Conservation (phyloP, 805 yeast genomes). For the Candida nemodendra region DNA sequence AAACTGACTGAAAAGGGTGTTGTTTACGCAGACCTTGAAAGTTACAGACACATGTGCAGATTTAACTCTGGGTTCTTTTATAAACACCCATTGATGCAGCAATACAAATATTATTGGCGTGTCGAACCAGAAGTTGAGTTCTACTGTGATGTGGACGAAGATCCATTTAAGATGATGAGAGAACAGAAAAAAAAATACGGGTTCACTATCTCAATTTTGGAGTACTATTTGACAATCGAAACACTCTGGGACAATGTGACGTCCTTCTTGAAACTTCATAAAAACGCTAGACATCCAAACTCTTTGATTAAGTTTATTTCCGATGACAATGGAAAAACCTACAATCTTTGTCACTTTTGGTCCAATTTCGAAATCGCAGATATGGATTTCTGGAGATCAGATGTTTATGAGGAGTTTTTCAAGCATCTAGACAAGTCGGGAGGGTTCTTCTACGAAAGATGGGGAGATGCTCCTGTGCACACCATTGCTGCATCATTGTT, state of each 20-base stretch:
- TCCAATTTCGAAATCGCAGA: conserved; percentile 76
- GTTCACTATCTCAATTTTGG: conserved; percentile 64
- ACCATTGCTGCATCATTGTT: conserved; percentile 69
- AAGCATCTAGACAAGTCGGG: conserved; percentile 63
- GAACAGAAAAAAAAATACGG: conserved; percentile 60
- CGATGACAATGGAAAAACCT: conserved; percentile 59
- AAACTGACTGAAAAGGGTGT: conserved; percentile 45
- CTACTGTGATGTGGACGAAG: conserved; percentile 61
- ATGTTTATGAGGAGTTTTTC: conserved; percentile 58
- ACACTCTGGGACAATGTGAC: conserved; percentile 56
- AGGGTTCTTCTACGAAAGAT: conserved; percentile 82
- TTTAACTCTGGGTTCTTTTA: conserved; percentile 53
- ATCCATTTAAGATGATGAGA: conserved; percentile 60
- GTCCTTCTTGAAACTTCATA: conserved; percentile 42
- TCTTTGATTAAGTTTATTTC: conserved; percentile 64
- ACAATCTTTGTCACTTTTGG: conserved; percentile 82
- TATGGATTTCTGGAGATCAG: conserved; percentile 62
- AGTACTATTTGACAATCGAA: conserved; percentile 57
- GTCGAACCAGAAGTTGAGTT: conserved; percentile 68
- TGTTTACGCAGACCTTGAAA: conserved; percentile 41
- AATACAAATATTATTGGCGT: conserved; percentile 74
- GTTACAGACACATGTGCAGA: conserved; percentile 49
- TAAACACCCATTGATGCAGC: conserved; percentile 52
- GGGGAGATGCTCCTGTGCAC: conserved; percentile 96
- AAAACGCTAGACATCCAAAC: conserved; percentile 41